Percentiles rank a stretch among this genome's conserved stretches.
Evolutionary conservation across 2,329 filamentous ascomycete species (phyloP).

Genomic region (Colletotrichum plurivorum): DNA sequence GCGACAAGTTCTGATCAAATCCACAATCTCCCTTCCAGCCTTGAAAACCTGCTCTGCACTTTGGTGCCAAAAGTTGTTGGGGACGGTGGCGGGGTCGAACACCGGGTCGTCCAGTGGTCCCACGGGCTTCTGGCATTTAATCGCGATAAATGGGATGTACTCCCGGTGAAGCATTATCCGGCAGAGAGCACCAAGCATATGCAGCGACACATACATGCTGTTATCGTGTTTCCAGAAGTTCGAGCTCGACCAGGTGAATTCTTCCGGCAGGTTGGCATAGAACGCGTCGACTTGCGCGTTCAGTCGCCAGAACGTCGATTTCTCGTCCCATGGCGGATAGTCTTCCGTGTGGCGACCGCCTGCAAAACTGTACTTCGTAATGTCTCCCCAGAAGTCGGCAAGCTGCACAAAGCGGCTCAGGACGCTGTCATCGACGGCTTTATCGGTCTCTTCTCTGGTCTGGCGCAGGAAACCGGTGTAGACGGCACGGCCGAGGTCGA

Average conservation of each 20-base stretch:
- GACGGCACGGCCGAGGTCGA: slow-evolving; percentile 73
- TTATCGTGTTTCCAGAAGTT: slow-evolving; percentile 78
- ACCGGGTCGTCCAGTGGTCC: slow-evolving; percentile 73
- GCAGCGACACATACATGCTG: slow-evolving; percentile 76
- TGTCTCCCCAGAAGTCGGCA: slow-evolving; percentile 72
- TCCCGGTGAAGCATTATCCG: slow-evolving; percentile 78
- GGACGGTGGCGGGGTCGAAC: slow-evolving; percentile 64
- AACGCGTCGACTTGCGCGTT: slow-evolving; percentile 66
- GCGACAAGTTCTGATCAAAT: slow-evolving; percentile 74
- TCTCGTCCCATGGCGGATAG: slow-evolving; percentile 71
- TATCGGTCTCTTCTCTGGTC: slow-evolving; percentile 34
- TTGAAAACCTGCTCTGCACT: slow-evolving; percentile 75
- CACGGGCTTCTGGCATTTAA: slow-evolving; percentile 63
- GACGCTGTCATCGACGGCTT: slow-evolving; percentile 59
- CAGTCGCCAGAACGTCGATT: slow-evolving; percentile 68
- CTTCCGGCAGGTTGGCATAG: slow-evolving; percentile 51
- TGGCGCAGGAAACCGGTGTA: slow-evolving; percentile 63
- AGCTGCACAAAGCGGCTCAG: slow-evolving; percentile 69
- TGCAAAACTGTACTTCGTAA: slow-evolving; percentile 68
- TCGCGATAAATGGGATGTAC: slow-evolving; percentile 76
- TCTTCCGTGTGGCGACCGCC: slow-evolving; percentile 65
- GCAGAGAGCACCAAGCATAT: slow-evolving; percentile 76
- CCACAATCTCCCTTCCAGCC: slow-evolving; percentile 73
- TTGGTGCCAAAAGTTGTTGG: slow-evolving; percentile 72
- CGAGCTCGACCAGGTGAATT: slow-evolving; percentile 64